Conservation (phyloP, 768 basidiomycete genomes). For the Hortiboletus flavorubellus region DNA sequence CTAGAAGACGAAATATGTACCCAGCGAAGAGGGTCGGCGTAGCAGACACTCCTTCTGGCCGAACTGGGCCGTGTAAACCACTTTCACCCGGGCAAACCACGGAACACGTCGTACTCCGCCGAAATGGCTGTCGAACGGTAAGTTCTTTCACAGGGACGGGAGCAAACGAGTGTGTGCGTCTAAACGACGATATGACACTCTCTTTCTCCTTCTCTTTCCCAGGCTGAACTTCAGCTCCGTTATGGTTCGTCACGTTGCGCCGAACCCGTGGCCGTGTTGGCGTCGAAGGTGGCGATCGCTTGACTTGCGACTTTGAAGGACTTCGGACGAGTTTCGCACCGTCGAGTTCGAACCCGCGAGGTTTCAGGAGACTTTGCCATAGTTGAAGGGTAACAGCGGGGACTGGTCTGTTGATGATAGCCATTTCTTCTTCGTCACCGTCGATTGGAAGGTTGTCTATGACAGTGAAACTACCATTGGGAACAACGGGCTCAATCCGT, state of each 20-base stretch:
- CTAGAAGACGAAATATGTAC: conserved; percentile 54
- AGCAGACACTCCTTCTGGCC: neutral
- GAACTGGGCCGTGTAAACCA: neutral
- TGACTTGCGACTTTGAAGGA: conserved; percentile 45
- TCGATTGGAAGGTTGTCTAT: conserved; percentile 21
- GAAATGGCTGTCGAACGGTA: conserved; percentile 42
- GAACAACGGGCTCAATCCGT: conserved; percentile 12
- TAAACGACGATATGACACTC: conserved; percentile 55
- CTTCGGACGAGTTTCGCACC: conserved; percentile 58
- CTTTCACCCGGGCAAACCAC: conserved; percentile 16
- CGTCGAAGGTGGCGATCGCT: conserved; percentile 18
- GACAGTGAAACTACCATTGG: conserved; percentile 19
- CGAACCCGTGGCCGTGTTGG: conserved; percentile 13
- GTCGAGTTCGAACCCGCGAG: conserved; percentile 63
- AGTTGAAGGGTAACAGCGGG: conserved; percentile 62
- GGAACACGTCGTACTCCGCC: conserved; percentile 36
- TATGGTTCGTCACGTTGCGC: neutral
- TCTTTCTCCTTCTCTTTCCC: conserved; percentile 22
- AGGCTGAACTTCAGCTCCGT: neutral
- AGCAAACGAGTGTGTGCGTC: conserved; percentile 64
- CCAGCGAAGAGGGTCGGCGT: conserved; percentile 48
- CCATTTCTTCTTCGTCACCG: conserved; percentile 51
- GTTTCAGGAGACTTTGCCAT: conserved; percentile 66
- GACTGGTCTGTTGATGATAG: conserved; percentile 53
- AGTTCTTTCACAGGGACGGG: conserved; percentile 30